These are phyloP conservation scores for Spongospora subterranea DNA, from an alignment of 208 protist genomes.

Conservation along the genomic window DNA sequence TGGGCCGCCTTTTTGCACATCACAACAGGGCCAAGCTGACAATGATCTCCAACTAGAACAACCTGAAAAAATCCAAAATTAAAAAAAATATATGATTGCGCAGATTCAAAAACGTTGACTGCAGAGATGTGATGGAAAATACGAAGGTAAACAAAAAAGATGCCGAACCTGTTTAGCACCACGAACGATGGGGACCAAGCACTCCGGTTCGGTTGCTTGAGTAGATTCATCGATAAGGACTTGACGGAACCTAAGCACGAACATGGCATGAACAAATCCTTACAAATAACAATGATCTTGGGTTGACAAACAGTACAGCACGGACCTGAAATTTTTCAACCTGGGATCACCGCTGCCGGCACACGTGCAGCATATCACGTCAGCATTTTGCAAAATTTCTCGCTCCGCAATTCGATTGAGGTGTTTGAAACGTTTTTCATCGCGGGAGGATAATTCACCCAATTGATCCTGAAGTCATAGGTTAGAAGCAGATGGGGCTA, in stretches of 20 bases:
- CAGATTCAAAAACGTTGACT: too few relatives aligned
- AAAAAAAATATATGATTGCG: background rate
- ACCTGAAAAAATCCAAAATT: constrained; percentile 12
- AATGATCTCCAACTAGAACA: constrained; percentile 91
- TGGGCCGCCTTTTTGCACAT: constrained; percentile 88
- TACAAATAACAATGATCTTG: background rate
- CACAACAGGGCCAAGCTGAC: constrained; percentile 93
- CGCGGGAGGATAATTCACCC: constrained; percentile 77
- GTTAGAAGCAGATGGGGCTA: too few relatives aligned
- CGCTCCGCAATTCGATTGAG: constrained; percentile 65
- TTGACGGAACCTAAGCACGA: constrained; percentile 77
- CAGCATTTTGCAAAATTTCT: constrained; percentile 72
- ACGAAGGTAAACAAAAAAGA: background rate
- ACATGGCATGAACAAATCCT: background rate
- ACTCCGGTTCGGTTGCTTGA: constrained; percentile 90
- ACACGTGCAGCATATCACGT: constrained; percentile 95
- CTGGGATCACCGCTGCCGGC: constrained; percentile 87
- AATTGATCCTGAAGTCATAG: constrained; percentile 73
- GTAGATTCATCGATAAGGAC: constrained; percentile 96
- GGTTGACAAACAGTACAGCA: too few relatives aligned
- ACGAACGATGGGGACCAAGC: constrained; percentile 90
- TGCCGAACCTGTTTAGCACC: constrained; percentile 83
- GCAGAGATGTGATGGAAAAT: background rate
- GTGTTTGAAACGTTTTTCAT: constrained; percentile 65
- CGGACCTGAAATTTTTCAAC: constrained; percentile 74